Conservation (phyloP, 441 rosid species). For the Croton setiger region DNA sequence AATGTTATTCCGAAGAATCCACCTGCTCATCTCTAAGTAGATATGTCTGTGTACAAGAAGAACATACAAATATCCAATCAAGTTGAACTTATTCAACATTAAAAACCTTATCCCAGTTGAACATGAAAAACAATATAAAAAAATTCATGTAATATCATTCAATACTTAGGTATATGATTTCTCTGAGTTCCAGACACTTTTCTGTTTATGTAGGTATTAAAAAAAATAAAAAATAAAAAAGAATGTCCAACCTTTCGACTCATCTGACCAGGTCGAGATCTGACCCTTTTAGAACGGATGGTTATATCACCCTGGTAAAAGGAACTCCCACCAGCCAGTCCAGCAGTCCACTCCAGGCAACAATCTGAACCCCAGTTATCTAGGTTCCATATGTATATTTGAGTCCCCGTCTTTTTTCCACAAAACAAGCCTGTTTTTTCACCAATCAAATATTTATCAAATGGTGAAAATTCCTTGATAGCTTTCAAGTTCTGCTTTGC, state of each 20-base stretch:
- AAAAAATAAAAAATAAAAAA: background rate
- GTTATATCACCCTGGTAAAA: slow-evolving; percentile 41
- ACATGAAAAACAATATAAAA: background rate
- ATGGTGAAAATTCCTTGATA: slow-evolving; percentile 34
- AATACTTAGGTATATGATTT: background rate
- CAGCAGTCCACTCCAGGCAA: slow-evolving; percentile 27
- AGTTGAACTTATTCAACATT: background rate
- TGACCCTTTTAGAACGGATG: slow-evolving; percentile 33
- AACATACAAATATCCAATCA: background rate
- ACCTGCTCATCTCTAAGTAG: background rate
- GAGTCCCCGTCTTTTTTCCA: slow-evolving; percentile 30
- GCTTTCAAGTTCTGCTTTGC: slow-evolving; percentile 39
- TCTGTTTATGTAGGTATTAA: background rate
- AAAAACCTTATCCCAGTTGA: background rate
- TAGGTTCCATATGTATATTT: slow-evolving; percentile 37
- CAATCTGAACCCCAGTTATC: slow-evolving; percentile 37
- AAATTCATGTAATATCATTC: background rate
- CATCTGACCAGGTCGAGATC: slow-evolving; percentile 40
- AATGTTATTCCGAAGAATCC: background rate
- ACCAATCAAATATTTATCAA: slow-evolving; percentile 41
- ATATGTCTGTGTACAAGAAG: background rate
- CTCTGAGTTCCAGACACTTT: background rate
- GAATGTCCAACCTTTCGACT: slow-evolving; percentile 27
- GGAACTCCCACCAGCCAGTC: slow-evolving; percentile 33
- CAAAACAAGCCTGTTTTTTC: slow-evolving; percentile 31